Evolutionary conservation across 148 eudicot species (phyloP), one percentile per base, ranked within the genome.

Genomic region (Silene latifolia): DNA sequence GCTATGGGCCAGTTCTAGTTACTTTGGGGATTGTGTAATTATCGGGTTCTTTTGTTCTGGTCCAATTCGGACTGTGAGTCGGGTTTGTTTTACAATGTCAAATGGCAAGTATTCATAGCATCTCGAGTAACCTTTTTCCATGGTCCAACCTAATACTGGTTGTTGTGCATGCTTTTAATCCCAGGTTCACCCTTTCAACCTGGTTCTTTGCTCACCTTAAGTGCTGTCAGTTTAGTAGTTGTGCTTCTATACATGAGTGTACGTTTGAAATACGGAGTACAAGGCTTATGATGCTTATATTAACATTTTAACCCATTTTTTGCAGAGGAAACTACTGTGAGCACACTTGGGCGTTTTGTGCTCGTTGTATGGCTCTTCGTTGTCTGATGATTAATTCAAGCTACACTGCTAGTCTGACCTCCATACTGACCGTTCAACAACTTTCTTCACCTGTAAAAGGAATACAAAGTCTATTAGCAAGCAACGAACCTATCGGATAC

Each of bases 161-260:
- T 15, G 73, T 59, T 51, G 75, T 51, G 75, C 20, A 0, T 75
- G 20, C 74, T 84, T 82, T 71, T 59, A 15, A 59, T 81, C 80
- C 85, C 97, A 89, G 94, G 92, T 92, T 92, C 80, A 83, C 91
- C 87, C 82, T 89, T 77, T 92, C 97, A 56, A 92, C 95, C 64
- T 74, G 85, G 83, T 92, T 88, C 80, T 79, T 76, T 46, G 54
- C 95, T 35, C 92, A 90, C 23, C 85, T 95, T 92, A 85, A 88
- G 97, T 82, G 58, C 39, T 44, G 63, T 58, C 14, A 27, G n/a
- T 46, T 64, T 46, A n/a, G 39, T 29, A 75, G 8, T 11, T 64
- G 5, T 39, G 35, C 59, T n/a, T 58, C 25, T 69, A 17, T 57
- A 47, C 54, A 64, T 5, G 3, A 39, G 23, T 64, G 2, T 2